These are phyloP conservation scores for Ciborinia camelliae DNA, from an alignment of 2,329 filamentous ascomycete genomes.

Conservation along the genomic window DNA sequence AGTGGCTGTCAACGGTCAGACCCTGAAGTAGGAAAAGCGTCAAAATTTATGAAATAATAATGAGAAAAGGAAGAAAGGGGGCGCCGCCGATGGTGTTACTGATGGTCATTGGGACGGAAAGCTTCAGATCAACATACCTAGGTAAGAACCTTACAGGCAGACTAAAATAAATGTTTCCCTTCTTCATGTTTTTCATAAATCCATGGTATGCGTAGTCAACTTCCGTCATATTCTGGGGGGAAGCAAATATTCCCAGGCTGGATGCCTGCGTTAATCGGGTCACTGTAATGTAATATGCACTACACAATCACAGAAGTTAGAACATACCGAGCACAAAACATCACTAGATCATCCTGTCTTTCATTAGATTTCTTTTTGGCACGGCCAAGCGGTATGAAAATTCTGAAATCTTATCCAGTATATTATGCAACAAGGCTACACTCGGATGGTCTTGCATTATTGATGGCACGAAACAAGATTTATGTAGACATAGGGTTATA, in stretches of 20 bases:
- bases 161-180: not conserved
- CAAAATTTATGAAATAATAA: conserved; percentile 16
- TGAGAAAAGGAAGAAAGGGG: conserved; percentile 12
- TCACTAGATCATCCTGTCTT: conserved; percentile 14
- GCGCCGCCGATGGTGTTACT: conserved; percentile 14
- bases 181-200: not conserved
- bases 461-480: conserved; percentile 25
- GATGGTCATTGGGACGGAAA: not conserved
- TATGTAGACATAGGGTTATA: conserved; percentile 2
- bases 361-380: conserved; percentile 11
- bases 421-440: conserved; percentile 2
- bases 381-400: conserved; percentile 12
- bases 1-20: conserved; percentile 15
- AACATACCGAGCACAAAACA: conserved; percentile 10
- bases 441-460: conserved; percentile 28
- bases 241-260: not conserved
- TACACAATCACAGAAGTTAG: conserved; percentile 20
- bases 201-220: conserved; percentile 2
- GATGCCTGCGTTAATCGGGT: conserved; percentile 14
- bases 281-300: conserved; percentile 12
- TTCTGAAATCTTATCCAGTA: conserved; percentile 2
- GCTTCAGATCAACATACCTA: not conserved
- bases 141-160: not conserved
- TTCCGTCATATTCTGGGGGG: not conserved
- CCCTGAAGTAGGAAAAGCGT: conserved; percentile 4